Base-by-base conservation (phyloP, 1,284 basidiomycete species). In the Pseudomicrostroma phylloplanum region DNA sequence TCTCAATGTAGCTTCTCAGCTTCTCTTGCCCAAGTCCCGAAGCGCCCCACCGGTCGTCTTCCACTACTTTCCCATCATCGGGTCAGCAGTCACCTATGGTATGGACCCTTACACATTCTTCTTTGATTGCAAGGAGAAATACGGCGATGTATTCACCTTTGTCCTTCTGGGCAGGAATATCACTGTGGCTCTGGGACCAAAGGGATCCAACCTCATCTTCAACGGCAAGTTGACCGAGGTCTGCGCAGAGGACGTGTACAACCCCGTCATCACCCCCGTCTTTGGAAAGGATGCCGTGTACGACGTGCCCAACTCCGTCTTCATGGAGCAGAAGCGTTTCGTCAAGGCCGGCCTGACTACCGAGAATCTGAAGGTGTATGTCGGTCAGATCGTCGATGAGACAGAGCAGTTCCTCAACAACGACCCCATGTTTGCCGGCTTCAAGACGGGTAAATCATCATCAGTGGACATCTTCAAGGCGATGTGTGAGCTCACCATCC, bases 281-380 rank as follows among this genome's bases (percentile, higher is more conserved):
- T 99, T 99, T 74, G 96, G 96, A 60, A 92, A 92, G 78, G 92
- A 92, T 59, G 96, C 98, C 55, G 94, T 97, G 4, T 98, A 98
- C 80, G 94, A 97, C 77, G 88, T 92, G 61, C 94, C 96, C 39
- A 98, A 98, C 80, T 89, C 92, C 61, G 84, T 91, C 58, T 88
- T 99, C 79, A 98, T 99, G 94, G 93, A 99, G 79, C 96, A 99
- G 81, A 99, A 99, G 84, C 90, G 89, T 80, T 96, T 98, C 70
- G 82, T 83, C 67, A 81, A 81, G 82, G 88, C 92, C 69, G 93
- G 94, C 49, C 85, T 99, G 9, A 90, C 91, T 8, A 86, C 86
- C 21, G 94, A 98, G 40, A 94, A 96, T 79, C 88, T 99, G 81
- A 86, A 88, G 43, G 84, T 86, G 49, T 98, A 99, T 77, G 89